Base-by-base conservation (phyloP, 1,284 basidiomycete species). In the Cutaneotrichosporon dermatis region DNA sequence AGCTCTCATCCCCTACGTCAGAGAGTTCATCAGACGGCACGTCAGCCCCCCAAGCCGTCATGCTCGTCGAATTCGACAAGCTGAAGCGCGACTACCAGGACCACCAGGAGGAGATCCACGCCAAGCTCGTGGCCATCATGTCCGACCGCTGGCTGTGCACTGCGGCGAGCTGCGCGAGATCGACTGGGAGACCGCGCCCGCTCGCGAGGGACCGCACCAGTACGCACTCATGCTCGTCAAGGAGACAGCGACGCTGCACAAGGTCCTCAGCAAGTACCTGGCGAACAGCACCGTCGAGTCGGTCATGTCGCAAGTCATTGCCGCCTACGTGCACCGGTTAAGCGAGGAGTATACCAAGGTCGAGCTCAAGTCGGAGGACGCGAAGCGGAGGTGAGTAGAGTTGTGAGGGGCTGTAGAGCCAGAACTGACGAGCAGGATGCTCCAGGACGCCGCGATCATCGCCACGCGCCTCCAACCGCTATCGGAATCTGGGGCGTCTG, bases 91-190 rank as follows among this genome's bases (percentile, higher is more conserved):
- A 99, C 77, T 98, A 90, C 74, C 93, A 97, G 83, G 95, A 99
- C 76, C 95, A 99, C 78, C 96, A 99, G 79, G 92, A 94, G 74
- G 96, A 99, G 81, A 97, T 99, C 56, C 94, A 99, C 76, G 85
- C 91, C 57, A 99, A 99, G 80, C 83, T 99, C 55, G 89, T 99
- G 54, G 90, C 93, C 41, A 99, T 99, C 78, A 99, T 99, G 96
- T 88, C 92, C 55, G 95, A 99, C 79, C 85, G 95, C 54, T 99
- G 51, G 86, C 83, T 62, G 87, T 90, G 1, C 95, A 99, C 76
- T 87, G 72, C 71, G 83, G 71, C 25, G 68, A 76, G 13, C 60
- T 78, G 15, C 63, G 92, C 86, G 80, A 81, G 45, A 83, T 95
- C 60, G 83, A 89, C 66, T 95, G 91, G 90, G 87, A 85, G 59